A percentile compares a stretch with the other conserved stretches of the same genome.
These are phyloP conservation scores for Stephanodiscus triporus DNA, from an alignment of 108 stramenopile genomes.

Conservation along the genomic window DNA sequence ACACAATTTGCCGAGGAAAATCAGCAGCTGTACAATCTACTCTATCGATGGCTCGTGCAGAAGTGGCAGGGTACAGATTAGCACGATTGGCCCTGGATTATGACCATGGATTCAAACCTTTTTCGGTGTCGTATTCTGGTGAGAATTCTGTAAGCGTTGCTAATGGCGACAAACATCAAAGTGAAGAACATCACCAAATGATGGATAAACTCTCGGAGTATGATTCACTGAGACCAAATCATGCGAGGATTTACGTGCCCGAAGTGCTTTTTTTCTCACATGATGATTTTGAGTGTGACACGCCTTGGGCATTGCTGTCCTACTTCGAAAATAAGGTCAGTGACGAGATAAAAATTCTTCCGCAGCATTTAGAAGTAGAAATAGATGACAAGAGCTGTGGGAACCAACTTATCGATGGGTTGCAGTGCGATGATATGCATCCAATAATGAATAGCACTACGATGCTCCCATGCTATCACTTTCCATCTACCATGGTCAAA, in stretches of 20 bases:
- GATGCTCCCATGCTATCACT: conserved; percentile 22
- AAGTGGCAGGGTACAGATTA: conserved; percentile 71
- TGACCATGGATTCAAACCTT: conserved; percentile 3
- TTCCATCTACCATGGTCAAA: conserved; percentile 69
- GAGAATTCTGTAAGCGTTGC: neutral
- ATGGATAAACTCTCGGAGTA: neutral
- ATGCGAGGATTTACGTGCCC: conserved; percentile 19
- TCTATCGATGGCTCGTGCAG: conserved; percentile 56
- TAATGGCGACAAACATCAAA: neutral
- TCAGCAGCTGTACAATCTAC: conserved; percentile 7
- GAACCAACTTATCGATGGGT: neutral
- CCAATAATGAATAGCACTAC: neutral
- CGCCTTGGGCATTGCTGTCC: conserved; percentile 45
- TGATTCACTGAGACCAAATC: neutral
- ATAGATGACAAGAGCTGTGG: neutral
- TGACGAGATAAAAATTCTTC: neutral
- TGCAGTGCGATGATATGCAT: neutral
- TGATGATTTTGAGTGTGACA: conserved; percentile 10
- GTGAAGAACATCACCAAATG: neutral
- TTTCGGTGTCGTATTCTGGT: neutral
- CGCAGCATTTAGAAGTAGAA: conserved; percentile 3
- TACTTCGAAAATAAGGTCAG: conserved; percentile 19
- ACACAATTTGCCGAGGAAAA: neutral
- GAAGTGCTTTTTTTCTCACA: conserved; percentile 52
- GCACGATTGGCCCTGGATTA: conserved; percentile 50